phyloP scores from a whole-genome alignment of 768 basidiomycete species.

The Tubosaeta sp. region DNA sequence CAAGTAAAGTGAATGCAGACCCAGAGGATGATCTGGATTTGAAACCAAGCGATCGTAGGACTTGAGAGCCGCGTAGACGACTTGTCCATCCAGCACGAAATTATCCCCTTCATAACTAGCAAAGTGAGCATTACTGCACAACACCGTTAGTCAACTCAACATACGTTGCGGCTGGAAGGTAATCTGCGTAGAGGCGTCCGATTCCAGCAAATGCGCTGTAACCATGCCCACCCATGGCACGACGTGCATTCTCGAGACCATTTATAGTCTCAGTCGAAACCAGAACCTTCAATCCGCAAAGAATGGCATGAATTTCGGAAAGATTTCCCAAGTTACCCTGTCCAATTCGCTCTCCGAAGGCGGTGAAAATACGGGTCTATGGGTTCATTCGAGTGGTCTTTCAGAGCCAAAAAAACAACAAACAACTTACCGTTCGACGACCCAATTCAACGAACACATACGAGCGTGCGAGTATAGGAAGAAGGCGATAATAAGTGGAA shows the following conservation, averaged over 20 bases:
- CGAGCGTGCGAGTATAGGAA: slow-evolving; percentile 64
- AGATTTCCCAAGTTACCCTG: slow-evolving; percentile 57
- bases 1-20: slow-evolving; percentile 40
- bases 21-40: slow-evolving; percentile 5
- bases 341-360: slow-evolving; percentile 45
- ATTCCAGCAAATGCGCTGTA: slow-evolving; percentile 67
- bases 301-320: slow-evolving; percentile 68
- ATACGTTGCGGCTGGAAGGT: slow-evolving; percentile 61
- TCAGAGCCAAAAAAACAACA: neutral
- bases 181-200: slow-evolving; percentile 60
- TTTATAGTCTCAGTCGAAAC: slow-evolving; percentile 47
- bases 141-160: slow-evolving; percentile 15
- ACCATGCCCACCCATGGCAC: slow-evolving; percentile 76
- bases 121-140: neutral
- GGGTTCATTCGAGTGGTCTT: neutral
- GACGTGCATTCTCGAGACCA: slow-evolving; percentile 61
- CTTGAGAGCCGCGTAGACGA: slow-evolving; percentile 67
- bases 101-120: slow-evolving; percentile 75
- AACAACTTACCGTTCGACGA: slow-evolving; percentile 50
- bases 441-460: slow-evolving; percentile 69
- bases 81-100: slow-evolving; percentile 71
- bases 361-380: slow-evolving; percentile 48
- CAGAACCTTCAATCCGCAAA: slow-evolving; percentile 65
- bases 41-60: slow-evolving; percentile 45
- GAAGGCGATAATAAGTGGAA: slow-evolving; percentile 66